Evolutionary conservation across 352 stramenopile species (phyloP).

Genomic region (Globisporangium rhizosaccharum): DNA sequence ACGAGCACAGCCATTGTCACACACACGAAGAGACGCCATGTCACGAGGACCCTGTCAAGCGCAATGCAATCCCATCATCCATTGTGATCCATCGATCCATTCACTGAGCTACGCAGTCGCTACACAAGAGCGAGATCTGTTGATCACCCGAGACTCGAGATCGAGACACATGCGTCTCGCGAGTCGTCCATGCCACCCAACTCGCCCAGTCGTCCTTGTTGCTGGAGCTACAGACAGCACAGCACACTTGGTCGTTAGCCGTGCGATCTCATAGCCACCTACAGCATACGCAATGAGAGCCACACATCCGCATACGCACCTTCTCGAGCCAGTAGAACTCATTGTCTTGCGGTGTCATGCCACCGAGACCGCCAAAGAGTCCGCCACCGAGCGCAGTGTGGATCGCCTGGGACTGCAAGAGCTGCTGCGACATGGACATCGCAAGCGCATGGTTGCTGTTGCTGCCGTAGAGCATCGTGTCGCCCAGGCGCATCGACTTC

Average conservation of each 20-base stretch:
- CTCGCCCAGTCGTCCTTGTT: conserved; percentile 45
- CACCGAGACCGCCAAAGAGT: conserved; percentile 32
- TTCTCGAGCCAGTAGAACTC: conserved; percentile 90
- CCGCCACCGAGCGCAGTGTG: conserved; percentile 54
- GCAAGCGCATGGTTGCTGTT: conserved; percentile 13
- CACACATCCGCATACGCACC: conserved; percentile 23
- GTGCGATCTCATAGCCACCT: not conserved
- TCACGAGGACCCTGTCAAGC: not conserved
- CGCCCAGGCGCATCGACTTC: conserved; percentile 78
- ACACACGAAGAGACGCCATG: not conserved
- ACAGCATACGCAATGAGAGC: not conserved
- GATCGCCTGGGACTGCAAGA: conserved; percentile 86
- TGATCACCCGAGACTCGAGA: conserved; percentile 31
- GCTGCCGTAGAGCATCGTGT: conserved; percentile 77
- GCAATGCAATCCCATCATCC: not conserved
- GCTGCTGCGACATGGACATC: conserved; percentile 81
- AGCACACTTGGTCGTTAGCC: conserved; percentile 4
- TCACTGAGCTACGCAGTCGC: not conserved
- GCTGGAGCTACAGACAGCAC: conserved; percentile 41
- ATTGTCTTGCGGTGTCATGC: conserved; percentile 61
- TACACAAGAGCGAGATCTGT: not conserved
- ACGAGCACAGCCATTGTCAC: not conserved
- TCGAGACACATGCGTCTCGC: conserved; percentile 40
- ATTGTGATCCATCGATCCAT: not conserved
- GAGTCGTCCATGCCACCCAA: conserved; percentile 25